These are phyloP conservation scores for Aphelidium insulamus DNA, from an alignment of 371 early-diverging fungal species.

Conservation along the genomic window DNA sequence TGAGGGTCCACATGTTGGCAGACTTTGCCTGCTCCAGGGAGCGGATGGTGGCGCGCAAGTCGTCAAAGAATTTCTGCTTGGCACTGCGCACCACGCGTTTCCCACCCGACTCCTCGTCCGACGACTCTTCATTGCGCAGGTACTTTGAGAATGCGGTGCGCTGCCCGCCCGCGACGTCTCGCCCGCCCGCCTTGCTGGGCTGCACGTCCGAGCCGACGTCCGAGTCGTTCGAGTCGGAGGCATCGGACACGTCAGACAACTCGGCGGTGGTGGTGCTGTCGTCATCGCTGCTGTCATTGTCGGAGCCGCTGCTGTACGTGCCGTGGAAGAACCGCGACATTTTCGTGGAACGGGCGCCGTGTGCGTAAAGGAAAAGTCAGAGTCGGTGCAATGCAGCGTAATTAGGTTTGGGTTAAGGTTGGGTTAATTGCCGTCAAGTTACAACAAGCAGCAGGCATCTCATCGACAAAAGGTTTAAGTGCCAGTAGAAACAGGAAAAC, in stretches of 20 bases:
- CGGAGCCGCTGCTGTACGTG: slow-evolving; percentile 24
- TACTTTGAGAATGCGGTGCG: background rate
- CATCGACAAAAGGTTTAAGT: no score
- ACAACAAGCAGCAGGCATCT: no score
- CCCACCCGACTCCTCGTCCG: slow-evolving; percentile 38
- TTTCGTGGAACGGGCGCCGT: no score
- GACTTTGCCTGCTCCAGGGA: background rate
- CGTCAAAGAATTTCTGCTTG: slow-evolving; percentile 63
- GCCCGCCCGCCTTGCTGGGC: slow-evolving; percentile 1
- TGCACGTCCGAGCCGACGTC: slow-evolving; percentile 6
- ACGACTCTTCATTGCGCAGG: slow-evolving; percentile 5
- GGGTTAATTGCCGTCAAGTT: no score
- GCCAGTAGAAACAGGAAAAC: no score
- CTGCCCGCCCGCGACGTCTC: background rate
- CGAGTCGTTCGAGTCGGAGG: slow-evolving; percentile 24
- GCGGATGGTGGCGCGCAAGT: slow-evolving; percentile 14
- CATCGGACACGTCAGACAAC: slow-evolving; percentile 13
- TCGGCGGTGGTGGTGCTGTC: slow-evolving; percentile 16
- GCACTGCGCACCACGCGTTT: slow-evolving; percentile 53
- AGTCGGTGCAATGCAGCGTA: no score
- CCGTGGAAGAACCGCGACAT: slow-evolving; percentile 30
- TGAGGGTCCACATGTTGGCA: background rate
- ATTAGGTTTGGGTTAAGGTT: no score
- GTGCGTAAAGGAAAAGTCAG: no score
- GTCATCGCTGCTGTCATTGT: slow-evolving; percentile 32